Base-by-base conservation (phyloP, 352 stramenopile species). In the Globisporangium nodosum region DNA sequence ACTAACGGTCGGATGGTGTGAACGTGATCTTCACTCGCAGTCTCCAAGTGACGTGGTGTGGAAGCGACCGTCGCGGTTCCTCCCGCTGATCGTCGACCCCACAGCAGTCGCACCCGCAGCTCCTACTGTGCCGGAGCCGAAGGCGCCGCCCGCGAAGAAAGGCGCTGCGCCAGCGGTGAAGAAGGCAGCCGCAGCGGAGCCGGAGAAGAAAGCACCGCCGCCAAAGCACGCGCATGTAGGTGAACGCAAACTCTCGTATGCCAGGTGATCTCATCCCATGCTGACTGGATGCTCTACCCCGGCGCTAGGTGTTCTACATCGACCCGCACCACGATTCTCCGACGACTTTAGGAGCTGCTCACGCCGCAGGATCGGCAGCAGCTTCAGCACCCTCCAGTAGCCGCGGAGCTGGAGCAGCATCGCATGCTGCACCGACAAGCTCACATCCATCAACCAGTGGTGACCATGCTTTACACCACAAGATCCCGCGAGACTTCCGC, bases 21-120 rank as follows among this genome's bases (percentile, higher is more conserved):
- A 11, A 16, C 35, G 12, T 15, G 35, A 42, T 15, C 8, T 42
- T 42, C 35, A 42, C 35, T 42, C 35, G 12, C 35, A 42, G 35
- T 4, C 12, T 42, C 7, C 35, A 15, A 42, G 35, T 15, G 35
- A 42, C 35, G 68, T 88, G 18, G 60, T 52, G n/a, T 92, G 82
- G 80, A 90, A 87, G 58, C 73, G 82, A 0, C 82, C 80, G 13
- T 61, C 63, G 24, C 64, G 90, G 30, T 88, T 88, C 39, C 55
- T 92, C 3, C 68, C 80, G 15, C 61, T 62, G 3, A 76, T 90
- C 42, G 50, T 73, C 3, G 77, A 87, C 27, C 45, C 64, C 12
- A 50, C 66, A 3, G 37, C 49, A 9, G 42, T 30, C 18, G 5
- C 53, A 5, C 45, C 67, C 6, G 39, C 59, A 20, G 54, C 63